Conservation (phyloP, 2,329 filamentous ascomycete genomes). For the Aspergillus brunneoviolaceus region DNA sequence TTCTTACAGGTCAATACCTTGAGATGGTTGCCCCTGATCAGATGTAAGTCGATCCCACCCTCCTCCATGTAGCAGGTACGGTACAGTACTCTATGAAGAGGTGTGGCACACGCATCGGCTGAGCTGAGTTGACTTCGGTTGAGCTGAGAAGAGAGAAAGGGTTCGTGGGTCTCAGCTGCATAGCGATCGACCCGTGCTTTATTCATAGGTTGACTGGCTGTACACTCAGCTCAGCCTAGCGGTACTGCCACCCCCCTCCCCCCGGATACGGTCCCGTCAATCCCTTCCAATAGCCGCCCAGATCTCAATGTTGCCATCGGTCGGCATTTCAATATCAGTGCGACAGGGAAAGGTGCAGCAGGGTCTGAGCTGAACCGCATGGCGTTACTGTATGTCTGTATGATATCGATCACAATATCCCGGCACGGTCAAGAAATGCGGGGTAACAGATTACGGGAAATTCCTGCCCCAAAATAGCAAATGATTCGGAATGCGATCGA, state of each 20-base stretch:
- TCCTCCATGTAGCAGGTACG: too few relatives aligned
- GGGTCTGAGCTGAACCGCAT: neutral
- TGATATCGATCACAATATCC: neutral
- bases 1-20: neutral
- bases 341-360: neutral
- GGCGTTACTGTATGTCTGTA: constrained; percentile 3
- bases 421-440: constrained; percentile 14
- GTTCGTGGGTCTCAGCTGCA: constrained; percentile 4
- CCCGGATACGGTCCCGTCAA: constrained; percentile 2
- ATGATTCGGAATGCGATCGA: neutral
- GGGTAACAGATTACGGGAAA: constrained; percentile 12
- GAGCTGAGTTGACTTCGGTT: neutral
- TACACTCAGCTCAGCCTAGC: too few relatives aligned
- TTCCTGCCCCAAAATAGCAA: neutral
- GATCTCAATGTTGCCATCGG: constrained; percentile 1
- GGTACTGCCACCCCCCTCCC: neutral
- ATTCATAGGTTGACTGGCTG: neutral
- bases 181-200: neutral
- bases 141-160: neutral
- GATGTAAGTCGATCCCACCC: neutral
- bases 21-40: neutral
- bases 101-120: neutral
- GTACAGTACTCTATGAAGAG: neutral
- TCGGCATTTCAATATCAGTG: constrained; percentile 6
- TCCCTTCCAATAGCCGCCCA: neutral